Evolutionary conservation across 2,329 filamentous ascomycete species (phyloP).

Genomic region (Xylaria digitata): DNA sequence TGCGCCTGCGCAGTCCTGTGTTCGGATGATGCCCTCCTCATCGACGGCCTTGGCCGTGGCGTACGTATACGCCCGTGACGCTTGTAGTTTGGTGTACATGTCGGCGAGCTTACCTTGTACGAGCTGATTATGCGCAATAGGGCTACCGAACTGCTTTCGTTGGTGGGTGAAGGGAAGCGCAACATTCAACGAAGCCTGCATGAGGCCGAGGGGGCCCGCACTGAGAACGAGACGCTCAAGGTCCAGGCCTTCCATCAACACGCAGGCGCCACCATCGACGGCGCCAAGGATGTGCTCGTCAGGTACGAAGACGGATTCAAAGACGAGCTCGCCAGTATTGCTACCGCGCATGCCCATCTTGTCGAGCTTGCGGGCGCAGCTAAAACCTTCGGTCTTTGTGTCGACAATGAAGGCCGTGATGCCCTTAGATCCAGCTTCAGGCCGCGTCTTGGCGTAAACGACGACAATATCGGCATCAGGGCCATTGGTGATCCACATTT

Average conservation of each 20-base stretch:
- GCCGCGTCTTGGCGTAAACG: constrained; percentile 96
- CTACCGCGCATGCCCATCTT: constrained; percentile 98
- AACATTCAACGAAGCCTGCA: constrained; percentile 90
- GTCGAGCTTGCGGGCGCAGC: constrained; percentile 89
- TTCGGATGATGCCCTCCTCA: constrained; percentile 76
- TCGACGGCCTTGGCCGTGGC: constrained; percentile 83
- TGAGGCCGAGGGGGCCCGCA: constrained; percentile 90
- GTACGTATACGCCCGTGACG: constrained; percentile 88
- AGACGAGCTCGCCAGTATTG: constrained; percentile 93
- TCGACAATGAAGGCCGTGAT: constrained; percentile 96
- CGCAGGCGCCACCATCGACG: constrained; percentile 84
- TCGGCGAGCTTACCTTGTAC: constrained; percentile 93
- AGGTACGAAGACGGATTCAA: constrained; percentile 91
- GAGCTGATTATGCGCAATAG: constrained; percentile 92
- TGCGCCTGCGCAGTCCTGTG: constrained; percentile 92
- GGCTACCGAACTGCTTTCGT: constrained; percentile 86
- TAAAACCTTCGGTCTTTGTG: constrained; percentile 77
- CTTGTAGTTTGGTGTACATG: constrained; percentile 95
- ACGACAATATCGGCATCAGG: constrained; percentile 93
- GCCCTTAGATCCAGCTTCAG: constrained; percentile 82
- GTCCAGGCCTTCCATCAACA: constrained; percentile 96
- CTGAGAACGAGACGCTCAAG: constrained; percentile 92
- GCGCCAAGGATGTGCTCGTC: constrained; percentile 81
- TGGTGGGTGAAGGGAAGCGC: constrained; percentile 89
- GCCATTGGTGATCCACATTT: constrained; percentile 99